Base-by-base conservation (phyloP, 1,284 basidiomycete species). In the Fistulinella cinereoalba region DNA sequence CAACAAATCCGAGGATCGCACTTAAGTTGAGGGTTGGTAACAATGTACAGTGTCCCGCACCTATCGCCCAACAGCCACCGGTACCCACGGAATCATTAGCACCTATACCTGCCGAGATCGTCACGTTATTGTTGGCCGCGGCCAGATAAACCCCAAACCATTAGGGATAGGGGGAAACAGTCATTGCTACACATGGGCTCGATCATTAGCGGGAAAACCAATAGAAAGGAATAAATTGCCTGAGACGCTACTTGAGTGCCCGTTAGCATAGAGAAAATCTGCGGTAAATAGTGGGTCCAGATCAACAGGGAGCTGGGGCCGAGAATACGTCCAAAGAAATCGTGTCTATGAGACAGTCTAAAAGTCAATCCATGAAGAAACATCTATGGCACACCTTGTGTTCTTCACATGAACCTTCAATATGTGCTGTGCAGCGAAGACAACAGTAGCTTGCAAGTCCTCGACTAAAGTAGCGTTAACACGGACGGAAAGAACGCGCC, bases 1-100 rank as follows among this genome's bases (percentile, higher is more conserved):
- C 27, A 10, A 12, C 4, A 11, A 28, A 24, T n/a, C n/a, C n/a
- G 36, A 38, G n/a, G 24, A 4, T 11, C 16, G 22, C 50, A 70
- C 74, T 73, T 25, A 76, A 60, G 32, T 74, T 73, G 54, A 71
- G 69, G 29, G 46, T 56, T 25, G 73, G 67, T 18, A 71, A 61
- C 21, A 65, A 50, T 4, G 70, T 57, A 40, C 69, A 71, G 51
- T 76, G 71, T 8, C 74, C 75, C 19, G 72, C 74, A 24, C 72
- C 70, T 40, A 69, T 34, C 24, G 70, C 52, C 62, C 70, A 75
- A 3, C 73, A 72, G 33, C 69, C 69, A 41, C 60, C 64, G 22
- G 69, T 65, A 37, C 70, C 71, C 16, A 69, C 64, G 3, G 70
- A 70, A 27, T 64, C 69, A 3, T 42, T 38, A 27, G 18, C 27